Percentiles rank a stretch among this genome's conserved stretches.
phyloP scores from a whole-genome alignment of 306 rosid species.

The Crotalaria pallida region DNA sequence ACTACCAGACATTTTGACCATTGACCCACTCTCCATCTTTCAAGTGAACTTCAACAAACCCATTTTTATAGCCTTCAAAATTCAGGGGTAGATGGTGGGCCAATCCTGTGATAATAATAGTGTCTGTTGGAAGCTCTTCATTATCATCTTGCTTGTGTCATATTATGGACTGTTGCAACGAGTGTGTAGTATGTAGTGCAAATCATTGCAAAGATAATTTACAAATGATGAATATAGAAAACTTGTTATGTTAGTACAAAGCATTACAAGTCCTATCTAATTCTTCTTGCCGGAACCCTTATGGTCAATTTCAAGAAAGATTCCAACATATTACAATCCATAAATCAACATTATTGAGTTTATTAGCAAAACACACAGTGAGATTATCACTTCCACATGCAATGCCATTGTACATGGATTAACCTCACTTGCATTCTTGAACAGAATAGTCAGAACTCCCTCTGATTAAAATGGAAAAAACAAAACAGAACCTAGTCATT shows the following conservation, averaged over 20 bases:
- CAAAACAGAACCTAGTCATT: neutral
- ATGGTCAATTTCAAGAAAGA: conserved; percentile 17
- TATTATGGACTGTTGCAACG: conserved; percentile 13
- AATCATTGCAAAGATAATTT: conserved; percentile 21
- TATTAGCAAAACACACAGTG: neutral
- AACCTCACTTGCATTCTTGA: neutral
- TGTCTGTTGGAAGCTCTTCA: conserved; percentile 22
- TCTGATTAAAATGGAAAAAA: neutral
- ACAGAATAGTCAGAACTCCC: neutral
- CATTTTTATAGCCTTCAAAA: neutral
- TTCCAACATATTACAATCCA: conserved; percentile 8
- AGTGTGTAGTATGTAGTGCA: neutral
- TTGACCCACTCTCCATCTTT: conserved; percentile 1
- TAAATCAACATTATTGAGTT: conserved; percentile 22
- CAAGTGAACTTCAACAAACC: neutral
- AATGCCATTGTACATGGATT: neutral
- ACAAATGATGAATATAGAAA: conserved; percentile 21
- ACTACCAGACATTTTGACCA: conserved; percentile 20
- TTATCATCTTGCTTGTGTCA: conserved; percentile 26
- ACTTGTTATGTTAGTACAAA: conserved; percentile 6
- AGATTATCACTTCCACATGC: conserved; percentile 6
- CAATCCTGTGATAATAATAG: neutral
- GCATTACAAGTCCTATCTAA: conserved; percentile 25
- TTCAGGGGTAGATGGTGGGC: conserved; percentile 3
- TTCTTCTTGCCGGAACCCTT: conserved; percentile 27